Conservation (phyloP, 2,329 filamentous ascomycete genomes). For the Fusarium sarcochroum region DNA sequence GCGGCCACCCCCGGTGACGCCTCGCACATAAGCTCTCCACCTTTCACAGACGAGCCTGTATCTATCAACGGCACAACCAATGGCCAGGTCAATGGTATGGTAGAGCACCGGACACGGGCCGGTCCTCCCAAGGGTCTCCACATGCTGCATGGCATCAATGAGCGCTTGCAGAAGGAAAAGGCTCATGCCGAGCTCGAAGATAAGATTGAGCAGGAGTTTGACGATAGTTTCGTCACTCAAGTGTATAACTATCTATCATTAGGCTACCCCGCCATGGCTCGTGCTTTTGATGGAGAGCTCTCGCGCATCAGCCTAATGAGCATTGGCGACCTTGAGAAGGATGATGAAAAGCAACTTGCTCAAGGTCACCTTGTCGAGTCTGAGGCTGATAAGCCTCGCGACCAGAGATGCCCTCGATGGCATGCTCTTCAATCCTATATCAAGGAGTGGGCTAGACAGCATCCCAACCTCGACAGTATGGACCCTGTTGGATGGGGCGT, state of each 20-base stretch:
- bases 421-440: constrained; percentile 87
- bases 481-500: constrained; percentile 77
- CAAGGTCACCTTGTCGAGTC: constrained; percentile 80
- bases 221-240: constrained; percentile 89
- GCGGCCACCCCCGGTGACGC: constrained; percentile 57
- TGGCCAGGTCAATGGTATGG: constrained; percentile 32
- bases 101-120: constrained; percentile 48
- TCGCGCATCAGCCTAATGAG: constrained; percentile 82
- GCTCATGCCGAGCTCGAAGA: constrained; percentile 65
- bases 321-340: constrained; percentile 76
- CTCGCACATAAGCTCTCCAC: constrained; percentile 57
- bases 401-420: constrained; percentile 79
- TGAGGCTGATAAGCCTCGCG: constrained; percentile 60
- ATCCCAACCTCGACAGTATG: constrained; percentile 77
- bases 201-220: constrained; percentile 76
- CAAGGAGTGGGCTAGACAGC: constrained; percentile 89
- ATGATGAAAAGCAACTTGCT: constrained; percentile 74
- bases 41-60: constrained; percentile 59
- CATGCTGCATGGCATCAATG: constrained; percentile 66
- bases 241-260: constrained; percentile 97
- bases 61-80: constrained; percentile 47
- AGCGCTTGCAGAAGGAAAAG: constrained; percentile 65
- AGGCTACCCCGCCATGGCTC: constrained; percentile 89
- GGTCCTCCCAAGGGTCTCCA: constrained; percentile 61
- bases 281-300: constrained; percentile 87